Conservation (phyloP, 805 yeast genomes). For the Maudiozyma bulderi region DNA sequence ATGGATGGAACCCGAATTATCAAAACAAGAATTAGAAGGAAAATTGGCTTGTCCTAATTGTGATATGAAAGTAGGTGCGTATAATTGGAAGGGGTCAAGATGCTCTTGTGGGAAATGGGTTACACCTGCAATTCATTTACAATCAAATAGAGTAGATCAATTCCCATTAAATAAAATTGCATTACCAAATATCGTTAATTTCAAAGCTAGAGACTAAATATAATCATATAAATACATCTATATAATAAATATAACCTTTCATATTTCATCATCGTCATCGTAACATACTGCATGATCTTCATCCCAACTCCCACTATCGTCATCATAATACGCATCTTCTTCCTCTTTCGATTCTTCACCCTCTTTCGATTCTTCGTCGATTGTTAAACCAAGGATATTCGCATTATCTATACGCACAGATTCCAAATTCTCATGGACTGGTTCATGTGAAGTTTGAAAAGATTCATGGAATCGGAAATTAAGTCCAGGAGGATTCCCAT, state of each 20-base stretch:
- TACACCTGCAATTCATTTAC: slow-evolving; percentile 80
- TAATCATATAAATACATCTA: not conserved
- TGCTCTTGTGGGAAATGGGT: slow-evolving; percentile 96
- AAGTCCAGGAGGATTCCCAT: not conserved
- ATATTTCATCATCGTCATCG: not conserved
- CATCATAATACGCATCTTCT: slow-evolving; percentile 1
- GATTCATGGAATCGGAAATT: slow-evolving; percentile 2
- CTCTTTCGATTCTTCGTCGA: not conserved
- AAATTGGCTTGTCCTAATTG: slow-evolving; percentile 81
- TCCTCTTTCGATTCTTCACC: not conserved
- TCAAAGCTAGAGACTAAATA: slow-evolving; percentile 4
- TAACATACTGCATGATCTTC: not conserved
- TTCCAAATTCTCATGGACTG: not conserved
- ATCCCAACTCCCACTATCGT: not conserved
- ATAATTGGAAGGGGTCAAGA: slow-evolving; percentile 88
- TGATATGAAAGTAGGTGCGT: slow-evolving; percentile 76
- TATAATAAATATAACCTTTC: not conserved
- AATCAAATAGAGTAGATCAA: slow-evolving; percentile 71
- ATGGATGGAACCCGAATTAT: slow-evolving; percentile 85
- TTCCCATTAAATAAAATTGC: slow-evolving; percentile 23
- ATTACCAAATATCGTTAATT: slow-evolving; percentile 20
- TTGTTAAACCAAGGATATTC: not conserved
- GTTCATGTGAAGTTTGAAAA: not conserved
- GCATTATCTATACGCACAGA: not conserved
- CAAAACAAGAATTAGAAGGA: slow-evolving; percentile 73